phyloP scores from a whole-genome alignment of 139 green algal genomes.

The Bryopsis sp. region DNA sequence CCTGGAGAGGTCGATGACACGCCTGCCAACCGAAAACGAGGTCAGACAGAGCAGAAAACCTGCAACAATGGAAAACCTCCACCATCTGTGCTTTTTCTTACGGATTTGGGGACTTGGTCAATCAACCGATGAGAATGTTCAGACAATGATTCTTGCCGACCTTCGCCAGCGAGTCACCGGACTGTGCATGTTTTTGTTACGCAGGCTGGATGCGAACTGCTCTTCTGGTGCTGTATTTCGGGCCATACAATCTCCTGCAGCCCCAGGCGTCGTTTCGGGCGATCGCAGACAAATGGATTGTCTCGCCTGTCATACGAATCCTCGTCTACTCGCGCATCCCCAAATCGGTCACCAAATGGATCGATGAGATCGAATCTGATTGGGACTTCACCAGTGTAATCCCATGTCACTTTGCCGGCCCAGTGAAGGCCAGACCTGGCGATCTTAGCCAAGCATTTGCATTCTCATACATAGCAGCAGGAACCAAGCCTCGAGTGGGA shows the following conservation, averaged over 20 bases:
- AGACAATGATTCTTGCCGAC: too few relatives aligned
- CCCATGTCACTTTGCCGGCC: constrained; percentile 79
- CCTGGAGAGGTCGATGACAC: constrained; percentile 37
- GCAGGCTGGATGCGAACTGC: constrained; percentile 82
- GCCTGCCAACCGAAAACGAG: constrained; percentile 23
- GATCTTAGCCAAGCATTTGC: not conserved
- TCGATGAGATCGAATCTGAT: constrained; percentile 59
- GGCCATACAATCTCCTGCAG: constrained; percentile 52
- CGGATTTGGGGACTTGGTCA: not conserved
- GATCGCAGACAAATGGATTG: constrained; percentile 63
- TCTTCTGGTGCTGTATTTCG: constrained; percentile 88
- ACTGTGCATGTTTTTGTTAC: too few relatives aligned
- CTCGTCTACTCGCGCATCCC: constrained; percentile 82
- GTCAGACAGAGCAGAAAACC: constrained; percentile 22
- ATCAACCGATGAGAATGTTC: too few relatives aligned
- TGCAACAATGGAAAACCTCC: too few relatives aligned
- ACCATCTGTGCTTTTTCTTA: too few relatives aligned
- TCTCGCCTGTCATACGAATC: constrained; percentile 77
- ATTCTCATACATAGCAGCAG: not conserved
- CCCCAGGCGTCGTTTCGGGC: constrained; percentile 56
- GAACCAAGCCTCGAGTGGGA: not conserved
- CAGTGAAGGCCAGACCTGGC: constrained; percentile 35
- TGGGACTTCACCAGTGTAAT: constrained; percentile 86
- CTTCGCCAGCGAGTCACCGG: too few relatives aligned
- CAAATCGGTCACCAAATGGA: constrained; percentile 27